Base-by-base conservation (phyloP, 1,284 basidiomycete genomes). In the Ustilago esculenta region DNA sequence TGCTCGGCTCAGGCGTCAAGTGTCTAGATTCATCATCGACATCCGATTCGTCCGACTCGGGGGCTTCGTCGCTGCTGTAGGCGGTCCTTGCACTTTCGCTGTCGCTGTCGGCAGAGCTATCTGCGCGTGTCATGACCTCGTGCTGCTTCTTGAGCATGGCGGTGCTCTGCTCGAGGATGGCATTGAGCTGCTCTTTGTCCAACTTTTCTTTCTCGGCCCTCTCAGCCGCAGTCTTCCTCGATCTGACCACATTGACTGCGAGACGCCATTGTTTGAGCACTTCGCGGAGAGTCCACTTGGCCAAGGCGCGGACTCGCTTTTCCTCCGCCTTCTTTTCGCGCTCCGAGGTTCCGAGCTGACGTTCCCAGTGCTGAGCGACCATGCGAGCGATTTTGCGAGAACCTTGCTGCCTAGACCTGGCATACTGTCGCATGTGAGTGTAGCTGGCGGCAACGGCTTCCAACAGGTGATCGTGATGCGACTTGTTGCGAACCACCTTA, bases 151-250 rank as follows among this genome's bases (percentile, higher is more conserved):
- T 89, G 56, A 97, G 85, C 72, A 96, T 88, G 48, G 90, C 89
- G 0, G 91, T 91, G 36, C 92, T 95, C 76, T 95, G 90, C 81
- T 93, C 88, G 33, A 98, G 85, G 71, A 98, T 92, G 3, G 90
- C 91, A 81, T 94, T 91, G 23, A 98, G 86, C 83, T 96, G 94
- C 72, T 90, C 88, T 63, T 90, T 90, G 0, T 90, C 90, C 11
- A 87, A 83, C 18, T 87, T 85, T 66, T 88, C 87, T 71, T 89
- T 87, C 77, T 91, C 89, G 15, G 84, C 86, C 68, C 87, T 87
- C 47, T 86, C 84, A 53, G 84, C 84, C 12, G 85, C 84, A 24
- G 88, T 84, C 58, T 88, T 85, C 63, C 89, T 86, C 44, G 91
- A 89, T 6, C 90, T 87, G 15, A 94, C 86, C 77, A 92, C 92